These are phyloP conservation scores for Blastocystis sp. DNA, from an alignment of 352 stramenopile genomes.

Conservation along the genomic window DNA sequence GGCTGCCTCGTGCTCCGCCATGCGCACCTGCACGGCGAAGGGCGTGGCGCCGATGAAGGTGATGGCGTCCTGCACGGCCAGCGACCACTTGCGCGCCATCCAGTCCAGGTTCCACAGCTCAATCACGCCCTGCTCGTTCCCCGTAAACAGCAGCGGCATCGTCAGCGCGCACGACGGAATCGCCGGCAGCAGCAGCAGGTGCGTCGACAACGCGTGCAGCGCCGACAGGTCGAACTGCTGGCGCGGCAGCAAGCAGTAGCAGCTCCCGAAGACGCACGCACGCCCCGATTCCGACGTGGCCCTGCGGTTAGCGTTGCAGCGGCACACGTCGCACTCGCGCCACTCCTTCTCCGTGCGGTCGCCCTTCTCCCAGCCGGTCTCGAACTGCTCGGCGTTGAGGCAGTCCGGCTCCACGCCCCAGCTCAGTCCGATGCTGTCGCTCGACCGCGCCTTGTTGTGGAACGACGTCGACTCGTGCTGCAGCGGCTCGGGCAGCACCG, in stretches of 20 bases:
- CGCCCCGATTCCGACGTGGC: too few species aligned
- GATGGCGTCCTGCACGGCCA: conserved; percentile 1
- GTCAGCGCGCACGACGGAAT: not conserved
- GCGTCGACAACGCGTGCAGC: not conserved
- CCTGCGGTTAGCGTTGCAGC: not conserved
- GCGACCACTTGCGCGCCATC: conserved; percentile 6
- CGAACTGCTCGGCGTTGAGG: conserved; percentile 59
- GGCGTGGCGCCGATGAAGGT: not conserved
- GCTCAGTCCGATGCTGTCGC: not conserved
- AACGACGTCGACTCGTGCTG: not conserved
- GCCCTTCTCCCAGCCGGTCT: conserved; percentile 47
- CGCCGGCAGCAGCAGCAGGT: not conserved
- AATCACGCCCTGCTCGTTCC: not conserved
- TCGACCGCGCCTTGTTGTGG: not conserved
- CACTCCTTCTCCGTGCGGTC: not conserved
- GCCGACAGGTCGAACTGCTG: not conserved
- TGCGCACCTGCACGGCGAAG: conserved; percentile 1
- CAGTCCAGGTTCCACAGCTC: conserved; percentile 9
- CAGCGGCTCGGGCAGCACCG: not conserved
- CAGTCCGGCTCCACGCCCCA: not conserved
- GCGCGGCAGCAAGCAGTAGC: not conserved
- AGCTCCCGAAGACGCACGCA: not conserved
- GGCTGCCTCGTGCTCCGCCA: not conserved
- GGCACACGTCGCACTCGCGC: not conserved
- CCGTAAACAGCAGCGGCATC: not conserved